Base-by-base conservation (phyloP, 2,329 filamentous ascomycete species). In the Magnaporthiopsis rhizophila region DNA sequence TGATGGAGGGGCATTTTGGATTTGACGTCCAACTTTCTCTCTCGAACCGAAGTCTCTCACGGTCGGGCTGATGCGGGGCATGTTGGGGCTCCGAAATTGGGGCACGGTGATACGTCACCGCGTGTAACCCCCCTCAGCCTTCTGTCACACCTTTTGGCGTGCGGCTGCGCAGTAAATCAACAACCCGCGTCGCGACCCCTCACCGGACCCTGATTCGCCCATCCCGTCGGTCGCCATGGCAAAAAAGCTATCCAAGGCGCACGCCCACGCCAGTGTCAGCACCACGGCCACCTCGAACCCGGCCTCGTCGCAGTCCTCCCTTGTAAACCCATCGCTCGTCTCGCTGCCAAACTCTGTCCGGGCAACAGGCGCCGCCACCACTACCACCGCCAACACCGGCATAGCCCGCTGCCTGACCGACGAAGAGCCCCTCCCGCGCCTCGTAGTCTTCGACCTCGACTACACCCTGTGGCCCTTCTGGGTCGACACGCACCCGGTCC, bases 401-500 rank as follows among this genome's bases (percentile, higher is more conserved):
- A 3, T 53, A n/a, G 45, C 45, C 3, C 45, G 45, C 45, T 53
- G 45, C 69, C 79, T 85, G 53, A 71, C 74, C 68, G 81, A 85
- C 74, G 76, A 86, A 58, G 83, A 87, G 0, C 90, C 92, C 0
- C 83, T 97, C 1, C 93, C 93, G 0, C 87, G 88, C 67, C 83
- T 97, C 69, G 84, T 98, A 70, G 90, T 95, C 68, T 97, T 98
- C 78, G 95, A 98, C 75, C 86, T 98, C 67, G 94, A 98, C 81
- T 98, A 97, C 81, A 98, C 95, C 80, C 83, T 98, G n/a, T 98
- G 94, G 95, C 92, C 93, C 5, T 97, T 97, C 78, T 98, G 94
- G 94, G 89, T 96, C 1, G 95, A 98, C 79, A 97, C 92, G 3
- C 93, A 97, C 77, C 89, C 95, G 70, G 86, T 86, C 30, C 84